phyloP scores from a whole-genome alignment of 148 eudicot genomes.

The Heliosperma pusillum region DNA sequence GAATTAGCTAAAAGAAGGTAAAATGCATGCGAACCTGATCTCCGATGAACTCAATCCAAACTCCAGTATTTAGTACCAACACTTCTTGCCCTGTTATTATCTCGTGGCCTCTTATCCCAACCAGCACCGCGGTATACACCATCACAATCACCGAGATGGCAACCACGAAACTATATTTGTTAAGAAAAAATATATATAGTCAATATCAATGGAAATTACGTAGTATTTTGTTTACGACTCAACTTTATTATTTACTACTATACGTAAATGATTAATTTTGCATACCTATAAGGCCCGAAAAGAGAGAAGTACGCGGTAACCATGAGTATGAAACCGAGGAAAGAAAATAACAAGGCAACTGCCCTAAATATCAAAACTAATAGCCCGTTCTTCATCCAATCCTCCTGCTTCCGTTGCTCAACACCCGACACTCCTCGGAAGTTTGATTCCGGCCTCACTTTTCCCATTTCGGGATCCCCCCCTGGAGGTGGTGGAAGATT shows the following conservation, averaged over 20 bases:
- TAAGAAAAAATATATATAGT: not conserved
- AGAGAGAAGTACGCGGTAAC: slow-evolving; percentile 39
- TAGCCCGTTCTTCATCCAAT: slow-evolving; percentile 40
- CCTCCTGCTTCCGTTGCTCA: slow-evolving; percentile 45
- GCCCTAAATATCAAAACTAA: slow-evolving; percentile 37
- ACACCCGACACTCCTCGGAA: slow-evolving; percentile 26
- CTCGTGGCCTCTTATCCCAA: slow-evolving; percentile 45
- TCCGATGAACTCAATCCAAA: slow-evolving; percentile 21
- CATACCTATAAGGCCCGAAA: slow-evolving; percentile 43
- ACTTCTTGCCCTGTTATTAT: slow-evolving; percentile 34
- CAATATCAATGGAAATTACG: too few species aligned
- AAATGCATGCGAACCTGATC: not conserved
- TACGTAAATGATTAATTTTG: too few species aligned
- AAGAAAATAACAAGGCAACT: slow-evolving; percentile 40
- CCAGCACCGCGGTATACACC: slow-evolving; percentile 52
- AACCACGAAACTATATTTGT: slow-evolving; percentile 47
- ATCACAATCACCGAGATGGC: slow-evolving; percentile 60
- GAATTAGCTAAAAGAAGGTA: not conserved
- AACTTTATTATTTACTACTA: too few species aligned
- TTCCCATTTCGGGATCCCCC: slow-evolving; percentile 19
- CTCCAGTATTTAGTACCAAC: slow-evolving; percentile 21
- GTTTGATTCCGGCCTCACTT: slow-evolving; percentile 25
- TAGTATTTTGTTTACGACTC: too few species aligned
- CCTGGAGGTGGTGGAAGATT: slow-evolving; percentile 21
- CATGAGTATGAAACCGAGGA: slow-evolving; percentile 58